phyloP scores from a whole-genome alignment of 768 basidiomycete species.

The Pleurotus ostreatus region DNA sequence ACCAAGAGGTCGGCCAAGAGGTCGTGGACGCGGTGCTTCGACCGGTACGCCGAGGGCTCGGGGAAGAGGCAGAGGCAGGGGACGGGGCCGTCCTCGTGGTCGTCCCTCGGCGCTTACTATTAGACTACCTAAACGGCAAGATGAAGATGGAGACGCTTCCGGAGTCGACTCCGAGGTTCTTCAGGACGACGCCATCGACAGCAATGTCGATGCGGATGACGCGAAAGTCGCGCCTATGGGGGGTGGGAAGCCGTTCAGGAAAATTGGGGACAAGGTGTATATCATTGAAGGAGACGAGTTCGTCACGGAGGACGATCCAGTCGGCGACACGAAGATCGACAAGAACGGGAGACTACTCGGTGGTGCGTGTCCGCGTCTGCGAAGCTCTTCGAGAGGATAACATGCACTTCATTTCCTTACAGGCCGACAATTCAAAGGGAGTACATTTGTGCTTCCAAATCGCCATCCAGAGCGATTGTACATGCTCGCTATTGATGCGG shows the following conservation, averaged over 20 bases:
- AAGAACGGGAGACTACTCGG: constrained; percentile 77
- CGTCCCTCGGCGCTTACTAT: constrained; percentile 25
- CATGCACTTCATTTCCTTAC: constrained; percentile 2
- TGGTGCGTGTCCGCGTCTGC: constrained; percentile 45
- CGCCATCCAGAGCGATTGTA: constrained; percentile 83
- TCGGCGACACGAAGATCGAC: constrained; percentile 92
- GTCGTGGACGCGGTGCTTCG: constrained; percentile 29
- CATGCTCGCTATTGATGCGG: constrained; percentile 97
- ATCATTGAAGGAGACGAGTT: constrained; percentile 89
- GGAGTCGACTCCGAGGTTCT: constrained; percentile 34
- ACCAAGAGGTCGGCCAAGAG: constrained; percentile 35
- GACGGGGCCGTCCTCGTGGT: constrained; percentile 29
- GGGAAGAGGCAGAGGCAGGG: constrained; percentile 30
- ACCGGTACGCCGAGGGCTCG: constrained; percentile 30
- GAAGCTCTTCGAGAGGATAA: neutral
- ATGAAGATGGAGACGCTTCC: constrained; percentile 22
- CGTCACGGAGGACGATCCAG: constrained; percentile 74
- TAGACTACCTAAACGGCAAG: constrained; percentile 23
- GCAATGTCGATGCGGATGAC: constrained; percentile 17
- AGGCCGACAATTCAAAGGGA: constrained; percentile 88
- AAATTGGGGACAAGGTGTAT: constrained; percentile 70
- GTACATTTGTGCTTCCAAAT: constrained; percentile 82
- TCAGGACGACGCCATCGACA: constrained; percentile 23
- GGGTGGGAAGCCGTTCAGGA: constrained; percentile 67
- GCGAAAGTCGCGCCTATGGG: constrained; percentile 40